Base-by-base conservation (phyloP, 2,329 filamentous ascomycete genomes). In the Trichothecium roseum region DNA sequence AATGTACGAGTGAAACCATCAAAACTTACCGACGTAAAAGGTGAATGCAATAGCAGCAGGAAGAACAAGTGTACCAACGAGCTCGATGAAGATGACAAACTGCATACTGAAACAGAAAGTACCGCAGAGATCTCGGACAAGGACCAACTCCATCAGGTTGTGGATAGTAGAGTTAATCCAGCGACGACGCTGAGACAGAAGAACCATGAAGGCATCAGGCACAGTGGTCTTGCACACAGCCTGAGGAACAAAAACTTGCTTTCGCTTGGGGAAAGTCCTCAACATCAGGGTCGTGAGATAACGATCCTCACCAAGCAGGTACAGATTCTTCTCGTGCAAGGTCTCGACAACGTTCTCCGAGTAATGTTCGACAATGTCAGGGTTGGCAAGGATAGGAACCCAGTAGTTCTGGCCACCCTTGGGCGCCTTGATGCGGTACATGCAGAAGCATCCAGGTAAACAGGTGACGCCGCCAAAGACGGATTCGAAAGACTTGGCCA, bases 31-130 rank as follows among this genome's bases (percentile, higher is more conserved):
- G 51, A 98, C 81, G 61, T 98, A 98, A 55, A 96, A 78, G 15
- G 91, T 98, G 58, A 98, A 98, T 4, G 84, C 81, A 55, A 98
- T 96, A 46, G 93, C 93, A 32, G 91, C 93, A 3, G 91, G 91
- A 16, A 98, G 71, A 9, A 98, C 91, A 36, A 98, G 69, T 2
- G 93, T 98, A 49, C 91, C 91, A 37, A 96, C 74, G 37, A 98
- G 70, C 62, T 98, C 91, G 52, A 98, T 84, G 56, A 88, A 94
- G 43, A 98, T 82, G 45, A 98, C 81, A 55, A 98, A 98, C 62
- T 98, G 91, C 91, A 98, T 98, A 60, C 86, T 94, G 69, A 98
- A 98, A 69, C 93, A 98, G 67, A 98, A 98, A 3, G 91, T 98
- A 45, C 91, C 91, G 54, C 91, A 98, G 13, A 98, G 74, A 65